Evolutionary conservation across 805 yeast species (phyloP), one percentile per base, ranked within the genome.

Genomic region (Metschnikowia koreensis): DNA sequence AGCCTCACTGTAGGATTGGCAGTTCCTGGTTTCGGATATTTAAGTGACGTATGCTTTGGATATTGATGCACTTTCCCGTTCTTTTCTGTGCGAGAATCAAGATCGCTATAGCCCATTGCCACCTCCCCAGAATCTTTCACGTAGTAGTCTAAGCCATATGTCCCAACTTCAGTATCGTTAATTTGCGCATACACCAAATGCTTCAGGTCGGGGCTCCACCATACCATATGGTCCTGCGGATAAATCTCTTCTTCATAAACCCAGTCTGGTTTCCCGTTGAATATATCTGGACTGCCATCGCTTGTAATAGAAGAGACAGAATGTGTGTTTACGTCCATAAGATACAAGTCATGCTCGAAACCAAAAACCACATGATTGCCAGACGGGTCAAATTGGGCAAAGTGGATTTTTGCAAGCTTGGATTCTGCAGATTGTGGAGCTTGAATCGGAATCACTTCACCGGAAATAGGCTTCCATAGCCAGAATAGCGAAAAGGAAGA

Each of bases 171-270:
- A 0, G 86, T 74, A 55, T 87, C 92, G 59, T 87, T 77, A 22
- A 81, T 74, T 55, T 70, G 76, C 54, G 86, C 75, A 59, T 73
- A 88, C 0, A 84, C 70, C 44, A 87, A 55, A 48, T 70, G 71
- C 1, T 80, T 64, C 56, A 84, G 87, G 55, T 82, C 81, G 1
- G 86, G 84, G 13, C 84, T 71, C 91, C 93, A 87, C 87, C 90
- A 87, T 11, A 87, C 69, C 0, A 87, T 82, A 36, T 65, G 67
- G 55, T 86, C 92, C 13, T 69, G 60, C 0, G 76, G 77, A 11
- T 83, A 67, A 1, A 88, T 88, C 60, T 88, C 96, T 62, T 88
- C 96, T 64, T 88, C 96, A 65, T 87, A 87, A 1, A 87, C 84
- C 94, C 96, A 88, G 61, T 87, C 94, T 0, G 92, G 83, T 55